These are phyloP conservation scores for Melocanna baccifera DNA, from an alignment of 176 grass and related monocot species.

Conservation along the genomic window DNA sequence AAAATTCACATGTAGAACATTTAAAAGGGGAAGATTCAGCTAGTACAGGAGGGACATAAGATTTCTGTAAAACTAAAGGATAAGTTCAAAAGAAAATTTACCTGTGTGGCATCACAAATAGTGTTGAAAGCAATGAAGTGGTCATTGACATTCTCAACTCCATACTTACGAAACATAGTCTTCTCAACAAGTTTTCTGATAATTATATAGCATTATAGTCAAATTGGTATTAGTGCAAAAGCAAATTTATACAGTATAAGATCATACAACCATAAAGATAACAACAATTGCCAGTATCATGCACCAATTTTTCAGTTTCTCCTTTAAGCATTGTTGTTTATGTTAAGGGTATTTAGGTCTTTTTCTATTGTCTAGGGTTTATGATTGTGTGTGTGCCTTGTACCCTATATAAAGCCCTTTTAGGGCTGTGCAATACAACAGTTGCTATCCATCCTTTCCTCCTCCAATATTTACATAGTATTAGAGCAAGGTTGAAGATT, in stretches of 20 bases:
- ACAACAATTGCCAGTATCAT: not conserved
- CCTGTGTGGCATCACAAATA: constrained; percentile 99
- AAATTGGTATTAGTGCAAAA: constrained; percentile 2
- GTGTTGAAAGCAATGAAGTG: constrained; percentile 95
- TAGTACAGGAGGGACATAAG: not conserved
- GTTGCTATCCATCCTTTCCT: too few relatives aligned
- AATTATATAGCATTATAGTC: not conserved
- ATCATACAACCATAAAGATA: constrained; percentile 9
- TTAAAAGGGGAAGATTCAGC: not conserved
- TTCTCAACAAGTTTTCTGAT: too few relatives aligned
- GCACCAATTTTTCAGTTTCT: constrained; percentile 96
- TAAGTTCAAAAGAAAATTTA: constrained; percentile 17
- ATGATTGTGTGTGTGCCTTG: too few relatives aligned
- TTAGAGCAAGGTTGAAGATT: too few relatives aligned
- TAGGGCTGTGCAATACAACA: too few relatives aligned
- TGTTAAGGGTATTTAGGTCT: too few relatives aligned
- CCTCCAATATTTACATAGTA: too few relatives aligned
- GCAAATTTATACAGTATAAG: not conserved
- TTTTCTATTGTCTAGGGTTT: too few relatives aligned
- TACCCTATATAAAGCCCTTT: too few relatives aligned
- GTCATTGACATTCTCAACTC: constrained; percentile 50
- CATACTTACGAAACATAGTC: too few relatives aligned
- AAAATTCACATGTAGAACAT: not conserved
- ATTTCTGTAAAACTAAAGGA: constrained; percentile 4
- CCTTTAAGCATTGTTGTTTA: constrained; percentile 99